Conservation (phyloP, 352 stramenopile genomes). For the Phytophthora citricola region DNA sequence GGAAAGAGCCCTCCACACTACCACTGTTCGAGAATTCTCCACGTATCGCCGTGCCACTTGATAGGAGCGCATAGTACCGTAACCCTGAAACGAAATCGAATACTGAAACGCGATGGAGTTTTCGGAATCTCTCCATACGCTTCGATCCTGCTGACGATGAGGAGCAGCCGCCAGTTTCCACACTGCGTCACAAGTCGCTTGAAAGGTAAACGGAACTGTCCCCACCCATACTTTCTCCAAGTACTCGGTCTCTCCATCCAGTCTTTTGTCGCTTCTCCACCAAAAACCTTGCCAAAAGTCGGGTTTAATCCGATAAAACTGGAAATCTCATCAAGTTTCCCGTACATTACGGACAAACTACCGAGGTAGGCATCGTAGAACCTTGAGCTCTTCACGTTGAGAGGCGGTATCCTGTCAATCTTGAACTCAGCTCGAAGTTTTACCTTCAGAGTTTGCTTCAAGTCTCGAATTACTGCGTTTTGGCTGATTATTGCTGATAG, state of each 20-base stretch:
- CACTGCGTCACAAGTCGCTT: not conserved
- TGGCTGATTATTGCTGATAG: not conserved
- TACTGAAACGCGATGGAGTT: not conserved
- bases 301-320: not conserved
- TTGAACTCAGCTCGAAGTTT: not conserved
- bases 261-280: not conserved
- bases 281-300: not conserved
- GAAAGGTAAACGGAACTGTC: not conserved
- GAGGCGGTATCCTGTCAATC: not conserved
- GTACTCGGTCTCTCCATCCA: conserved; percentile 2
- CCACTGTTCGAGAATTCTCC: not conserved
- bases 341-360: conserved; percentile 1
- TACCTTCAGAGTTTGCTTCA: not conserved
- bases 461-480: not conserved
- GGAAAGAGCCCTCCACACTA: not conserved
- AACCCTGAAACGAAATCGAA: not conserved
- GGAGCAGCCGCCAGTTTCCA: not conserved
- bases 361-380: not conserved
- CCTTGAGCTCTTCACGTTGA: not conserved
- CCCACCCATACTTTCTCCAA: not conserved
- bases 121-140: not conserved
- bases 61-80: not conserved
- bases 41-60: conserved; percentile 2
- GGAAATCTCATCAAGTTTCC: not conserved
- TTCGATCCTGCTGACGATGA: not conserved